These are phyloP conservation scores for Aspergillus aculeatinus DNA, from an alignment of 2,329 filamentous ascomycete species.

Conservation along the genomic window DNA sequence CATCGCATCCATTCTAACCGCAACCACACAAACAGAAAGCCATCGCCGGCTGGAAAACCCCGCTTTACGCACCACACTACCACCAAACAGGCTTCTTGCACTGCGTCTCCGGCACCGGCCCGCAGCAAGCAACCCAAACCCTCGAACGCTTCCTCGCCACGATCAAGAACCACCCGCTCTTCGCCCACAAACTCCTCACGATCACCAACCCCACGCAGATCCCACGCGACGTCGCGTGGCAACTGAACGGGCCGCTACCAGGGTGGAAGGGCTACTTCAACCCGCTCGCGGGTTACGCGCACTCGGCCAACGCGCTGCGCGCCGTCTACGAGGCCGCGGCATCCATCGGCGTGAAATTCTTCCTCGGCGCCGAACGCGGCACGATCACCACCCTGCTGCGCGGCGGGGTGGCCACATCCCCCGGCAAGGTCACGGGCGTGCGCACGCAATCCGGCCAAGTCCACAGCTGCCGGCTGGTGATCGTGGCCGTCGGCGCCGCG, in stretches of 20 bases:
- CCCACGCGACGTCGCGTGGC: conserved; percentile 44
- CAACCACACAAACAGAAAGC: conserved; percentile 42
- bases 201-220: conserved; percentile 44
- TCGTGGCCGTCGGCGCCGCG: conserved; percentile 55
- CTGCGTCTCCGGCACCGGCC: conserved; percentile 49
- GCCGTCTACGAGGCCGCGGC: conserved; percentile 48
- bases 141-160: conserved; percentile 45
- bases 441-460: conserved; percentile 40
- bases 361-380: conserved; percentile 43
- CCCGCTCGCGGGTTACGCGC: conserved; percentile 57
- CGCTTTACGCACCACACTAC: conserved; percentile 56
- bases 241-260: conserved; percentile 50
- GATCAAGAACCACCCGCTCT: conserved; percentile 33
- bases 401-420: conserved; percentile 14
- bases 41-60: conserved; percentile 54
- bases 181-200: conserved; percentile 42
- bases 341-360: conserved; percentile 44
- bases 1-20: neutral
- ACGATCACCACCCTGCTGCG: conserved; percentile 45
- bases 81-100: conserved; percentile 54
- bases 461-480: conserved; percentile 43
- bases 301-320: conserved; percentile 53
- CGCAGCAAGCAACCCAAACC: conserved; percentile 50
- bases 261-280: conserved; percentile 63
- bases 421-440: conserved; percentile 31